Evolutionary conservation across 768 basidiomycete genomes (phyloP).

Genomic region (Agrocybe praecox): DNA sequence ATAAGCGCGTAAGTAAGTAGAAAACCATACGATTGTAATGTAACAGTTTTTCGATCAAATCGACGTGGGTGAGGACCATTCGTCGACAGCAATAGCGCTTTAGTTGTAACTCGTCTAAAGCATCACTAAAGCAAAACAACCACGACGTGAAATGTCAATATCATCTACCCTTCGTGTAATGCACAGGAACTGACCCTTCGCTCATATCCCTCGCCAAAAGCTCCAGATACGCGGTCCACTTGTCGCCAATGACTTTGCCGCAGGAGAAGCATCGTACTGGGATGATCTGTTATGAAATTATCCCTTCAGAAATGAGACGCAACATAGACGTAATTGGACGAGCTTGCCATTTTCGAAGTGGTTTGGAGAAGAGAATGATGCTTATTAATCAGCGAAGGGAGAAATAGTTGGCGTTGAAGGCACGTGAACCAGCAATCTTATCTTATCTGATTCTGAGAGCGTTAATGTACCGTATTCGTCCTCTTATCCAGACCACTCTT

Average conservation of each 20-base stretch:
- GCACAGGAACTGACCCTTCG: slow-evolving; percentile 72
- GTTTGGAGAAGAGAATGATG: slow-evolving; percentile 18
- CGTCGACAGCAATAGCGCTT: slow-evolving; percentile 96
- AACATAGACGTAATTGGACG: not conserved
- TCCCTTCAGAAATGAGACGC: not conserved
- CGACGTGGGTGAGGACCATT: slow-evolving; percentile 98
- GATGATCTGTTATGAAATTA: slow-evolving; percentile 67
- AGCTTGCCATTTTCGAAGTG: slow-evolving; percentile 21
- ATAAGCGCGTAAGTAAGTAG: slow-evolving; percentile 9
- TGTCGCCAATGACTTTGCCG: slow-evolving; percentile 96
- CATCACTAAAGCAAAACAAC: slow-evolving; percentile 61
- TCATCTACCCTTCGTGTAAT: too few species aligned
- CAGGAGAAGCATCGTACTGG: slow-evolving; percentile 96
- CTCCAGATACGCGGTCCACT: slow-evolving; percentile 89
- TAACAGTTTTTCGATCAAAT: slow-evolving; percentile 94
- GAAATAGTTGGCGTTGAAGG: too few species aligned
- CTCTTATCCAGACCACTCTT: too few species aligned
- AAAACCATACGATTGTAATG: slow-evolving; percentile 88
- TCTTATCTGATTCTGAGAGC: too few species aligned
- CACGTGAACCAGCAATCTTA: too few species aligned
- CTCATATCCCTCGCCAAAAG: slow-evolving; percentile 78
- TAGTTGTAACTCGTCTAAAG: slow-evolving; percentile 84
- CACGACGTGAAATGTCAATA: not conserved
- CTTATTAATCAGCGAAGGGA: slow-evolving; percentile 18
- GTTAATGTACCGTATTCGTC: too few species aligned